Percentiles rank a stretch among this genome's conserved stretches.
Conservation (phyloP, 148 eudicot genomes). For the Persicaria maculosa region DNA sequence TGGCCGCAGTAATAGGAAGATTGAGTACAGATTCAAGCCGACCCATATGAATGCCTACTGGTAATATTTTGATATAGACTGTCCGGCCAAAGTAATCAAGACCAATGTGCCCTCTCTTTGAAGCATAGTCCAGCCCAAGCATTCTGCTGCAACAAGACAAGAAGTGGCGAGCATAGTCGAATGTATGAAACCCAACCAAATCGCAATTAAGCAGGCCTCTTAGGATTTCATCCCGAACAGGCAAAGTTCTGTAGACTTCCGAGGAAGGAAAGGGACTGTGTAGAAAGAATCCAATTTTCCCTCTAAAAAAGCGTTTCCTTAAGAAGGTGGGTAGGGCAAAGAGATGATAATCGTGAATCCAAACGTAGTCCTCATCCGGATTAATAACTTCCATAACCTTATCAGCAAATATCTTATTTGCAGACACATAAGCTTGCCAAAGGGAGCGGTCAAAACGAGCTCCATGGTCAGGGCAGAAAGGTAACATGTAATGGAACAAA, state of each 20-base stretch:
- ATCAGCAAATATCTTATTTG: slow-evolving; percentile 65
- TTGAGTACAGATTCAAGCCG: slow-evolving; percentile 47
- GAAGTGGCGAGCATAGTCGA: slow-evolving; percentile 75
- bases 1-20: slow-evolving; percentile 39
- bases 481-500: slow-evolving; percentile 79
- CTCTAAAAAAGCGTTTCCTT: slow-evolving; percentile 54
- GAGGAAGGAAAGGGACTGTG: slow-evolving; percentile 82
- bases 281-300: slow-evolving; percentile 66
- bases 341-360: slow-evolving; percentile 78
- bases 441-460: slow-evolving; percentile 64
- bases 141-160: slow-evolving; percentile 74
- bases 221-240: slow-evolving; percentile 66
- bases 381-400: slow-evolving; percentile 72
- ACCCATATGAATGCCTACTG: slow-evolving; percentile 69
- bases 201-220: slow-evolving; percentile 68
- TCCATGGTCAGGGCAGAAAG: slow-evolving; percentile 65
- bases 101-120: slow-evolving; percentile 71
- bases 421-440: slow-evolving; percentile 80
- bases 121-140: slow-evolving; percentile 76
- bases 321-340: slow-evolving; percentile 66
- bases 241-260: slow-evolving; percentile 65
- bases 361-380: slow-evolving; percentile 63
- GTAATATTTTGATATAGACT: slow-evolving; percentile 60
- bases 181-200: slow-evolving; percentile 67
- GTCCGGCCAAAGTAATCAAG: slow-evolving; percentile 76